phyloP scores from a whole-genome alignment of 129 eudicot species.

The Pittosporum tobira region DNA sequence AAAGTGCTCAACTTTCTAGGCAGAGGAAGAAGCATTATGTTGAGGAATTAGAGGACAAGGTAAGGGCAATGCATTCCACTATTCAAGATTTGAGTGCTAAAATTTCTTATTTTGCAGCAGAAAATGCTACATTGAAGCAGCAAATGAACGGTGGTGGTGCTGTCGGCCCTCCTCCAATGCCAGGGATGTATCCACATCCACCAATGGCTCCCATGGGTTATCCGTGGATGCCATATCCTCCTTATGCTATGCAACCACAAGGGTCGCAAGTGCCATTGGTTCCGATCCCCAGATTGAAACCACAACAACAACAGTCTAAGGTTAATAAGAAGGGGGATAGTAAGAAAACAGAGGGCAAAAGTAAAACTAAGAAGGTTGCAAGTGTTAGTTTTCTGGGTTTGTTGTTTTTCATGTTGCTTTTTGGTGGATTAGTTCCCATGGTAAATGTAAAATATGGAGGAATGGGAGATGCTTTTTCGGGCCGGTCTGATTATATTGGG shows the following conservation, averaged over 20 bases:
- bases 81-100: constrained; percentile 73
- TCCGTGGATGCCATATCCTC: constrained; percentile 87
- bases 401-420: constrained; percentile 65
- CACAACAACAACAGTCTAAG: constrained; percentile 28
- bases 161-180: constrained; percentile 30
- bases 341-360: constrained; percentile 54
- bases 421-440: constrained; percentile 80
- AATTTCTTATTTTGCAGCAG: constrained; percentile 59
- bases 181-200: constrained; percentile 64
- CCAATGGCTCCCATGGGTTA: constrained; percentile 65
- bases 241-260: constrained; percentile 62
- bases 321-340: constrained; percentile 40
- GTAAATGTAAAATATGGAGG: constrained; percentile 67
- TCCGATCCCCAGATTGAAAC: constrained; percentile 82
- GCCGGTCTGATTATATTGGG: constrained; percentile 22
- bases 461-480: constrained; percentile 20
- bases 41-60: constrained; percentile 93
- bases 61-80: constrained; percentile 71
- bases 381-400: constrained; percentile 80
- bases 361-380: constrained; percentile 67
- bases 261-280: constrained; percentile 89
- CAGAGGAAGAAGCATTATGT: constrained; percentile 95
- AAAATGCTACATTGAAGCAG: constrained; percentile 66
- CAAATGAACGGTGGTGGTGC: constrained; percentile 48
- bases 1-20: constrained; percentile 84